phyloP scores from a whole-genome alignment of 1,284 basidiomycete genomes.

The Golubevia sp. region DNA sequence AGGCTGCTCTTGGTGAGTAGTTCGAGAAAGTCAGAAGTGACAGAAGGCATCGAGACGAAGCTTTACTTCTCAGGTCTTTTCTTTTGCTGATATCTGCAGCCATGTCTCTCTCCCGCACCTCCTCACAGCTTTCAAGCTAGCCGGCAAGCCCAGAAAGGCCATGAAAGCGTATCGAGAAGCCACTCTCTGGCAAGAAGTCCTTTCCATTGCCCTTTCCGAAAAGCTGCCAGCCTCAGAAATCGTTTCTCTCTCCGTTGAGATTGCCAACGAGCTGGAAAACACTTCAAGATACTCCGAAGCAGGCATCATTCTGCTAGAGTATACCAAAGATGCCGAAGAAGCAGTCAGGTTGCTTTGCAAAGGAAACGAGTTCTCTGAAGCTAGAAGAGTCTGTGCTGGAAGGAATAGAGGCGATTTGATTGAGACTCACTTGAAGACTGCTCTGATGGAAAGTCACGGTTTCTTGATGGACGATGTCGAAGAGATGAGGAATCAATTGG shows the following conservation, averaged over 20 bases:
- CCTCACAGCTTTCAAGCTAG: constrained; percentile 28
- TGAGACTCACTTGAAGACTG: constrained; percentile 41
- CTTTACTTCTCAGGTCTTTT: too few relatives aligned
- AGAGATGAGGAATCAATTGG: constrained; percentile 44
- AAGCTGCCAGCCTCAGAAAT: constrained; percentile 13
- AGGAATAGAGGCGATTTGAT: constrained; percentile 36
- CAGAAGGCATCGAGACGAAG: too few relatives aligned
- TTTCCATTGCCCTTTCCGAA: background rate
- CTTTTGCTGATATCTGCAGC: background rate
- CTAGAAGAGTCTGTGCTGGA: constrained; percentile 21
- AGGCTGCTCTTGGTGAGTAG: too few relatives aligned
- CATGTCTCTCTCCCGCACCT: background rate
- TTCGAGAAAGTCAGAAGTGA: too few relatives aligned
- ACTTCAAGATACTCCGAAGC: constrained; percentile 33
- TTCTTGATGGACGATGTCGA: constrained; percentile 34
- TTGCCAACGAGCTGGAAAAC: constrained; percentile 32
- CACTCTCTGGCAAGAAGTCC: constrained; percentile 38
- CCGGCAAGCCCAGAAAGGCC: constrained; percentile 26
- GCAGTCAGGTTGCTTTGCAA: constrained; percentile 35
- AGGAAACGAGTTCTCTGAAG: constrained; percentile 35
- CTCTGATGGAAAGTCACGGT: constrained; percentile 28
- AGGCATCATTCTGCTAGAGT: constrained; percentile 36
- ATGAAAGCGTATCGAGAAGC: constrained; percentile 37
- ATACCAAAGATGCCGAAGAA: constrained; percentile 41
- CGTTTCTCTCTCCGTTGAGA: constrained; percentile 19